Base-by-base conservation (phyloP, 2,329 filamentous ascomycete species). In the Ramichloridium luteum region DNA sequence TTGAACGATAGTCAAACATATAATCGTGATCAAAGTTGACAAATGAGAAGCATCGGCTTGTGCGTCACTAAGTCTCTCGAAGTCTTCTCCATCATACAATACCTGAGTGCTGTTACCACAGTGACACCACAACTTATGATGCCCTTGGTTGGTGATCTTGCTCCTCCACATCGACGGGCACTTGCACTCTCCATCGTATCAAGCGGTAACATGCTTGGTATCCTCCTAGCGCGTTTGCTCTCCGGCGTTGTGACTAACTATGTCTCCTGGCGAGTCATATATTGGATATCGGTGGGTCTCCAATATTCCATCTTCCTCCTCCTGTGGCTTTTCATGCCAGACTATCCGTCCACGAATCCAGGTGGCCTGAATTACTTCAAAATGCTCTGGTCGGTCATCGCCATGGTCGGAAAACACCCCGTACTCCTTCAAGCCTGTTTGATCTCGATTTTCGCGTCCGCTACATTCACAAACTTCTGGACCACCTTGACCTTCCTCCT, bases 401-500 rank as follows among this genome's bases (percentile, higher is more conserved):
- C 65, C 15, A 71, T 88, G 55, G 58, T 81, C 25, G 56, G 70
- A 28, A 70, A 65, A 3, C 67, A 85, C 28, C 78, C 82, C 0
- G 57, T 80, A 1, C 65, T 90, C 0, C 67, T 80, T 0, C 80
- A 88, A 50, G 69, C 74, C 0, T 77, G 76, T 28, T 50, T 83
- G 1, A 68, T 84, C 15, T 67, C 70, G 0, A 77, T 83, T 47
- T 67, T 76, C 40, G 65, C 64, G 4, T 65, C 67, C 5, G 64
- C 67, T 0, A 72, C 69, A 1, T 80, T 80, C 51, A 80, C 76
- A 2, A 62, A 55, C 16, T 78, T 75, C 60, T 81, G 77, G 77
- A 81, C 77, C 0, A 88, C 81, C 0, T 55, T 90, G 22, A 88
- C 80, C 0, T 92, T 92, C 50, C 65, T 90, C 4, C 69, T 92